Evolutionary conservation across 2,329 filamentous ascomycete genomes (phyloP).

Genomic region (Thielaviopsis euricoi): DNA sequence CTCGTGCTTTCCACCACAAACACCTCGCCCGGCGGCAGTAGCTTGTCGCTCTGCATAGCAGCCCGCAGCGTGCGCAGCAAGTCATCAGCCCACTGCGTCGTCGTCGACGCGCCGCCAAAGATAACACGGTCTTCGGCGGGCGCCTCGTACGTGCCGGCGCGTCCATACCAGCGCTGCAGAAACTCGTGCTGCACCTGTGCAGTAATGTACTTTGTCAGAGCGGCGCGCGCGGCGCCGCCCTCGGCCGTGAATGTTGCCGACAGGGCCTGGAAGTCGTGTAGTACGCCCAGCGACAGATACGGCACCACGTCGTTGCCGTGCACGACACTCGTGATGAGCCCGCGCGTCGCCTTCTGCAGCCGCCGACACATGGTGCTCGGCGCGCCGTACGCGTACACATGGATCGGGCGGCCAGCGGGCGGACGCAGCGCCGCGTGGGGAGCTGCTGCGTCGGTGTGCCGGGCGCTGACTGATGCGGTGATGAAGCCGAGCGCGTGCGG

Average conservation of each 20-base stretch:
- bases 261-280: slow-evolving; percentile 60
- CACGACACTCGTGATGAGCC: slow-evolving; percentile 58
- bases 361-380: slow-evolving; percentile 56
- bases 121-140: slow-evolving; percentile 19
- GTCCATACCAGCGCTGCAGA: slow-evolving; percentile 41
- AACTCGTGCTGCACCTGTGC: slow-evolving; percentile 45
- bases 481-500: slow-evolving; percentile 38
- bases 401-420: slow-evolving; percentile 52
- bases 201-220: slow-evolving; percentile 52
- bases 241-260: slow-evolving; percentile 60
- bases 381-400: slow-evolving; percentile 66
- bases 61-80: slow-evolving; percentile 49
- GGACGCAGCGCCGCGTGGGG: slow-evolving; percentile 16
- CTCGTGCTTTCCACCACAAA: slow-evolving; percentile 54
- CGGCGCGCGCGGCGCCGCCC: slow-evolving; percentile 46
- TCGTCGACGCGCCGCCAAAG: too few species aligned
- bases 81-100: slow-evolving; percentile 45
- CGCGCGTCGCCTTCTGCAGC: slow-evolving; percentile 52
- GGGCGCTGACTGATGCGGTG: slow-evolving; percentile 32
- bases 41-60: slow-evolving; percentile 51
- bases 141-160: slow-evolving; percentile 18
- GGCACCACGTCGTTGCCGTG: slow-evolving; percentile 62
- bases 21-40: slow-evolving; percentile 61
- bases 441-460: neutral
- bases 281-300: slow-evolving; percentile 52